Evolutionary conservation across 768 basidiomycete species (phyloP).

Genomic region (Boletus edulis): DNA sequence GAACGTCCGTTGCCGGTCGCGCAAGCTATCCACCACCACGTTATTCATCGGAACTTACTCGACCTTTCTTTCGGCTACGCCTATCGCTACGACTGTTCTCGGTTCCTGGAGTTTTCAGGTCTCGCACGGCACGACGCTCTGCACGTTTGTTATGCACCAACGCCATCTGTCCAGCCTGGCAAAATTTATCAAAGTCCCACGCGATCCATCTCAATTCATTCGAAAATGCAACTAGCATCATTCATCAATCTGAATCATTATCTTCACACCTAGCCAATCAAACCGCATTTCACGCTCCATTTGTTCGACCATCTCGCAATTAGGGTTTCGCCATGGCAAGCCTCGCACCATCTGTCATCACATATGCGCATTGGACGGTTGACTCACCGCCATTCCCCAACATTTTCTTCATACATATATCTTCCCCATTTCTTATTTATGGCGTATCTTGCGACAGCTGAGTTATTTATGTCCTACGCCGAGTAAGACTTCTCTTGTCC

Average conservation of each 20-base stretch:
- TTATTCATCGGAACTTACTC: conserved; percentile 3
- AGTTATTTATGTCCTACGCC: conserved; percentile 34
- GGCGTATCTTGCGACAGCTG: conserved; percentile 28
- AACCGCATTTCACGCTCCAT: conserved; percentile 29
- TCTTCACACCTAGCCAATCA: conserved; percentile 20
- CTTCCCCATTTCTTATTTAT: conserved; percentile 23
- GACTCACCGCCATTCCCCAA: conserved; percentile 20
- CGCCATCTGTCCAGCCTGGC: conserved; percentile 11
- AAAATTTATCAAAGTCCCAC: conserved; percentile 8
- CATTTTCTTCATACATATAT: conserved; percentile 16
- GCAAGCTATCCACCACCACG: conserved; percentile 3
- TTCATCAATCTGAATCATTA: conserved; percentile 19
- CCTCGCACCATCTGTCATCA: conserved; percentile 25
- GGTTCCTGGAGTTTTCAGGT: conserved; percentile 8
- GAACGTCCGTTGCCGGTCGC: conserved; percentile 4
- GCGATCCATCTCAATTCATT: conserved; percentile 10
- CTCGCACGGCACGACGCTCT: conserved; percentile 14
- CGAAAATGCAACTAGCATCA: conserved; percentile 17
- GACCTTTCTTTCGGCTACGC: conserved; percentile 6
- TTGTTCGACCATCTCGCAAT: conserved; percentile 29
- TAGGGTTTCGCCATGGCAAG: conserved; percentile 9
- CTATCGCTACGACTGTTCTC: conserved; percentile 12
- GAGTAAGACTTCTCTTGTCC: not conserved
- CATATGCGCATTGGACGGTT: conserved; percentile 31
- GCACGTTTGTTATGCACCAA: conserved; percentile 15